These are phyloP conservation scores for Gossypium aridum DNA, from an alignment of 441 rosid species.

Conservation along the genomic window DNA sequence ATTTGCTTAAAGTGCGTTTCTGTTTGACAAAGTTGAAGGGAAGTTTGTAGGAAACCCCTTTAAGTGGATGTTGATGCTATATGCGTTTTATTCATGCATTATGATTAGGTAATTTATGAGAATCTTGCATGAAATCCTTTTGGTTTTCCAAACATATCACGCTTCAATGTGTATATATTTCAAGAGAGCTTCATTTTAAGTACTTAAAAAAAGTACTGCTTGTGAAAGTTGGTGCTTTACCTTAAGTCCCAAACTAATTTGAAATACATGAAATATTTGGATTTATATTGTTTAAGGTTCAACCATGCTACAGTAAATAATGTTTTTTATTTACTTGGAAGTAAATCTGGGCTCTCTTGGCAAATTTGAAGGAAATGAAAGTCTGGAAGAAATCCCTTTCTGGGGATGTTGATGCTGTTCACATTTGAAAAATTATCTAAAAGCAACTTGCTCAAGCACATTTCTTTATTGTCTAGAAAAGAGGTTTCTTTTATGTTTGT, in stretches of 20 bases:
- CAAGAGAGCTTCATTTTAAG: neutral
- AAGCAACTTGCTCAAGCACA: neutral
- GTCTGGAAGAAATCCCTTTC: neutral
- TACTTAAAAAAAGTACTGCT: neutral
- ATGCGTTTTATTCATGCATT: neutral
- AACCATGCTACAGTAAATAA: neutral
- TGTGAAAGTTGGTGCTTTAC: constrained; percentile 4
- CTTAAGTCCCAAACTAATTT: neutral
- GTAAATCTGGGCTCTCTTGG: neutral
- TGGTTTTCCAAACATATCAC: neutral
- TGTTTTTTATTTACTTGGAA: neutral
- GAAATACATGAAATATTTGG: neutral
- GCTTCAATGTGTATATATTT: neutral
- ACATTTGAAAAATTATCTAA: neutral
- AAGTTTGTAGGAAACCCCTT: neutral
- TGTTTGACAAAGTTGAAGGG: neutral
- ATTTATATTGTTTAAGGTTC: neutral
- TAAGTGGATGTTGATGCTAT: neutral
- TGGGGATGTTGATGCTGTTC: neutral
- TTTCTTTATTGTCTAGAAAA: neutral
- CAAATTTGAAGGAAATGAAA: neutral
- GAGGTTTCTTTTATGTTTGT: neutral
- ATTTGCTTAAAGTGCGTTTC: neutral
- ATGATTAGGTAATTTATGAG: neutral
- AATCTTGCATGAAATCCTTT: neutral